These are phyloP conservation scores for Penicillium dipodomyicola DNA, from an alignment of 495 filamentous ascomycete genomes.

Conservation along the genomic window DNA sequence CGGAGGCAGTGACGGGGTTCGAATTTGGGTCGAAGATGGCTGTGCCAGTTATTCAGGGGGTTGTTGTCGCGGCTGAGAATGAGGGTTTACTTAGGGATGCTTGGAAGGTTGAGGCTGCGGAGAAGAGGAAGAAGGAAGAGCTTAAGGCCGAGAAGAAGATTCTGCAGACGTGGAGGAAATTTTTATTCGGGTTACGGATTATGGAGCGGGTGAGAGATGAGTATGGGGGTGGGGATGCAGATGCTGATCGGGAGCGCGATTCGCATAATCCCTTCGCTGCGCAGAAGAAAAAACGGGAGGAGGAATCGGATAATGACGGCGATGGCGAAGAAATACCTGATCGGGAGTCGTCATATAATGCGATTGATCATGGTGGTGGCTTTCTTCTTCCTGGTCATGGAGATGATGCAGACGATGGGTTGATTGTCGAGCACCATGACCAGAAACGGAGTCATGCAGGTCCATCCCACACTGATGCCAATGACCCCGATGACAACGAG, in stretches of 20 bases:
- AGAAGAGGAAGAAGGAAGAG: slow-evolving; percentile 74
- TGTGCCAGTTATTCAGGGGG: slow-evolving; percentile 85
- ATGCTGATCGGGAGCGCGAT: slow-evolving; percentile 32
- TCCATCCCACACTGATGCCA: background rate
- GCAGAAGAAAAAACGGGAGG: slow-evolving; percentile 13
- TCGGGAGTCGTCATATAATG: slow-evolving; percentile 16
- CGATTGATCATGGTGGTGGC: slow-evolving; percentile 35
- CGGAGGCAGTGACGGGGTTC: slow-evolving; percentile 94
- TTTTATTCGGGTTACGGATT: slow-evolving; percentile 80
- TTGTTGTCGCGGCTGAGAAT: slow-evolving; percentile 81
- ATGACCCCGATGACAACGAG: background rate
- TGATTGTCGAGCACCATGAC: slow-evolving; percentile 33
- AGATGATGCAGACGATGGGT: slow-evolving; percentile 27
- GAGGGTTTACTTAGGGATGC: slow-evolving; percentile 73
- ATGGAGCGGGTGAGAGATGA: slow-evolving; percentile 74
- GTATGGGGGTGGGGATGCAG: slow-evolving; percentile 62
- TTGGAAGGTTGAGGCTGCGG: slow-evolving; percentile 76
- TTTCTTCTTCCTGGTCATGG: slow-evolving; percentile 35
- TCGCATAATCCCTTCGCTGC: slow-evolving; percentile 40
- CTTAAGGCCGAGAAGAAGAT: slow-evolving; percentile 75
- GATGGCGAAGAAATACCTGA: slow-evolving; percentile 14
- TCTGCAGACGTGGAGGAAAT: slow-evolving; percentile 79
- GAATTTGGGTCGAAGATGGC: slow-evolving; percentile 94
- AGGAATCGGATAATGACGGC: slow-evolving; percentile 8
- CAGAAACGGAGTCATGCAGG: slow-evolving; percentile 1